These are phyloP conservation scores for Ascocoryne sarcoides DNA, from an alignment of 2,329 filamentous ascomycete genomes.

Conservation along the genomic window DNA sequence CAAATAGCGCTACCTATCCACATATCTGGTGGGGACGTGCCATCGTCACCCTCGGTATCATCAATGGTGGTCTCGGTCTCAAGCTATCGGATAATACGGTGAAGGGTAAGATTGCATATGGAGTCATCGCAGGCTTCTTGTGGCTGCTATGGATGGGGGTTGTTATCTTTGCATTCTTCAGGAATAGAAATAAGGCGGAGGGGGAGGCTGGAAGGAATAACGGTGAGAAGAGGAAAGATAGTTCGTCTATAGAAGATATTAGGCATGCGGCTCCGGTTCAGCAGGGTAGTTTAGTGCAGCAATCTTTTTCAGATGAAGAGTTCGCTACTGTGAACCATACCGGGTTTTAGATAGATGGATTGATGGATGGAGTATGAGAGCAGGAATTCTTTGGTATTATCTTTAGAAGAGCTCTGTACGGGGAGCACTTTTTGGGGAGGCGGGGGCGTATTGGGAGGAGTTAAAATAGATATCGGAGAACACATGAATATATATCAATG, in stretches of 20 bases:
- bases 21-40: conserved; percentile 54
- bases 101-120: conserved; percentile 43
- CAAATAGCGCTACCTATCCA: conserved; percentile 39
- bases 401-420: no score
- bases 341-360: no score
- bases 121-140: conserved; percentile 45
- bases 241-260: not conserved
- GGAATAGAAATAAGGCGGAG: conserved; percentile 4
- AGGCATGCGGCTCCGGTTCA: not conserved
- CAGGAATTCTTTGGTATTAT: no score
- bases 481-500: no score
- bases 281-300: not conserved
- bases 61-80: conserved; percentile 57
- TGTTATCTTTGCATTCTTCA: conserved; percentile 13
- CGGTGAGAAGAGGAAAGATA: not conserved
- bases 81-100: conserved; percentile 35
- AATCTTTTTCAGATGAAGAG: not conserved
- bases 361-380: no score
- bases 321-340: no score
- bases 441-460: no score
- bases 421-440: no score
- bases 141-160: conserved; percentile 37
- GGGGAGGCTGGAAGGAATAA: conserved; percentile 3
- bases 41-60: conserved; percentile 48
- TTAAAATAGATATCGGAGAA: no score